Evolutionary conservation across 345 rosid genomes (phyloP).

Genomic region (Ceriops decandra): DNA sequence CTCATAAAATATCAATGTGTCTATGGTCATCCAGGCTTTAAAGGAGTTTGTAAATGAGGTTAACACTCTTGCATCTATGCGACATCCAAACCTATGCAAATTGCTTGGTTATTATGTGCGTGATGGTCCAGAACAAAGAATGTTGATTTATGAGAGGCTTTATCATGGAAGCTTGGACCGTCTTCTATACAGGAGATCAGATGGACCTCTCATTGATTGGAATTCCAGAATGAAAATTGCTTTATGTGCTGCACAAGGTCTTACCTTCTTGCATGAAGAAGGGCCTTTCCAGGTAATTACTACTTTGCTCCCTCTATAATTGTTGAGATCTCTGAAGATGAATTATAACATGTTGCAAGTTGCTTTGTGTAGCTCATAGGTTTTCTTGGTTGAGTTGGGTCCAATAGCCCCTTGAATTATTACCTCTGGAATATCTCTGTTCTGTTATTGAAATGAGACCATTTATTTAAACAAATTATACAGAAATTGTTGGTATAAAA

Average conservation of each 20-base stretch:
- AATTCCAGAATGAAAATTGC: constrained; percentile 89
- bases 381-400: too few relatives aligned
- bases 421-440: not conserved
- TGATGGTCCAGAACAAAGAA: constrained; percentile 75
- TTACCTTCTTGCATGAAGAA: constrained; percentile 92
- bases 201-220: constrained; percentile 95
- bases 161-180: constrained; percentile 89
- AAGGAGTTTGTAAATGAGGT: constrained; percentile 77
- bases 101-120: constrained; percentile 83
- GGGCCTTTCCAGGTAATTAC: constrained; percentile 90
- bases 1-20: not conserved
- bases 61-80: constrained; percentile 79
- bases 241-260: constrained; percentile 84
- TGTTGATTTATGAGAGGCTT: constrained; percentile 90
- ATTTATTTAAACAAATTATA: not conserved
- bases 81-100: constrained; percentile 89
- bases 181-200: constrained; percentile 76
- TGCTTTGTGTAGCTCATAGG: not conserved
- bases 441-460: not conserved
- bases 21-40: constrained; percentile 45
- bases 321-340: not conserved
- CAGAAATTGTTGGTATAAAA: not conserved
- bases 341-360: not conserved
- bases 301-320: not conserved
- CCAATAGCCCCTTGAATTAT: too few relatives aligned